Evolutionary conservation across 305 asterid genomes (phyloP), one percentile per base, ranked within the genome.

Genomic region (Fraxinus baroniana): DNA sequence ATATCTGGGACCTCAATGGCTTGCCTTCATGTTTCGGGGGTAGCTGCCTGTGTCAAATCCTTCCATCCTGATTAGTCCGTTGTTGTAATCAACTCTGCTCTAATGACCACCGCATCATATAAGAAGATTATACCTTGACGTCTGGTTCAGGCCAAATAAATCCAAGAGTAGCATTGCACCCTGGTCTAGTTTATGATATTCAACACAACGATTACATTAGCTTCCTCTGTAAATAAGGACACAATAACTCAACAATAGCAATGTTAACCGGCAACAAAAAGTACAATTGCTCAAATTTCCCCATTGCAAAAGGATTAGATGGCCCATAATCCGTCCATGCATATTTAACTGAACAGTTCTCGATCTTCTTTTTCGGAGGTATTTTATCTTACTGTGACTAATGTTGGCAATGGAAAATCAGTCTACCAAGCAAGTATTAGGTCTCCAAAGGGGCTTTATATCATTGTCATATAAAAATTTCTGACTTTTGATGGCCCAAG

Each of bases 1-100:
- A 55, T 49, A 33, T 94, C 98, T 0, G 99, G 99, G 37, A 95
- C 99, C 7, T 94, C 99, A 1, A 94, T 94, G 99, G 88, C 98
- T 30, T 86, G 92, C 77, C 98, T 97, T 33, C 98, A 92, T 84
- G 97, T 62, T 39, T 87, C 98, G 0, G 92, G 89, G 0, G 97
- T 95, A 7, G 94, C 97, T 4, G 97, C 97, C 49, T 95, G 88
- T 28, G 88, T 95, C 72, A 95, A 92, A 70, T 83, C 99, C 7
- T 89, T 92, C 83, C 98, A 83, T 80, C 97, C 97, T 1, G 75
- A 64, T 0, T 95, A 98, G 98, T 94, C 97, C 0, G 90, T 92
- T 0, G 92, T 98, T 7, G 98, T 97, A 0, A 91, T 95, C 66
- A 95, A 92, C 79, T 95, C 99, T 8, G 95, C 98, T 77, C 84